phyloP scores from a whole-genome alignment of 2,329 filamentous ascomycete species.

The Arachnopeziza araneosa region DNA sequence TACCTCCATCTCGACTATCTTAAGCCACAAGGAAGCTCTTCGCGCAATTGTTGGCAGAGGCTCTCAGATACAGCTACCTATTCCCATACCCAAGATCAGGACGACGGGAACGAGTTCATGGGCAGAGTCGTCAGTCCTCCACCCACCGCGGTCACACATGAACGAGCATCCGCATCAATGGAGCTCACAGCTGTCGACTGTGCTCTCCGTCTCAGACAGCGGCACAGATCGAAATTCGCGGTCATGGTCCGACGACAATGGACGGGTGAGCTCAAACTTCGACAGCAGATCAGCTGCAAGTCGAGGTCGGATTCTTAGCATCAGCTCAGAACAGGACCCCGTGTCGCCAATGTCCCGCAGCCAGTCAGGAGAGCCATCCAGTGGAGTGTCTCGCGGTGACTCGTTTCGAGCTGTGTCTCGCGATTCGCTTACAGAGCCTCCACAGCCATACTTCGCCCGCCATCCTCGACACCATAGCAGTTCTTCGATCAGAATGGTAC shows the following conservation, averaged over 20 bases:
- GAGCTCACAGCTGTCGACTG: slow-evolving; percentile 59
- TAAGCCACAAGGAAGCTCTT: slow-evolving; percentile 32
- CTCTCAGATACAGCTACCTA: slow-evolving; percentile 24
- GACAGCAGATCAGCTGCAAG: slow-evolving; percentile 33
- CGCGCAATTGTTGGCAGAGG: slow-evolving; percentile 25
- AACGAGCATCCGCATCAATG: slow-evolving; percentile 50
- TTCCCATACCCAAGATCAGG: slow-evolving; percentile 12
- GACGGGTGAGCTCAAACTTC: slow-evolving; percentile 41
- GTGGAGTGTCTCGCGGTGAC: slow-evolving; percentile 14
- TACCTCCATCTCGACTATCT: slow-evolving; percentile 49
- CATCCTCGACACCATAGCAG: slow-evolving; percentile 29
- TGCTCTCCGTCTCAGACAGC: slow-evolving; percentile 56
- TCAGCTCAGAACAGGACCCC: slow-evolving; percentile 40
- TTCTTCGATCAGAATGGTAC: slow-evolving; percentile 41
- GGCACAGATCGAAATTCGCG: slow-evolving; percentile 43
- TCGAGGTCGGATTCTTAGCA: slow-evolving; percentile 47
- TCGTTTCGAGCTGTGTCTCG: slow-evolving; percentile 31
- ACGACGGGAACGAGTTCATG: slow-evolving; percentile 29
- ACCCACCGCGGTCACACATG: slow-evolving; percentile 37
- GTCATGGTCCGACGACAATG: slow-evolving; percentile 37
- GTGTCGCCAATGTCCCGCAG: background rate
- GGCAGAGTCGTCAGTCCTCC: slow-evolving; percentile 27
- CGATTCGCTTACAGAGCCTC: slow-evolving; percentile 35
- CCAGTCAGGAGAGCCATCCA: background rate
- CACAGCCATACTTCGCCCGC: slow-evolving; percentile 38